Base-by-base conservation (phyloP, 83 land plant genomes). In the Picea mariana region DNA sequence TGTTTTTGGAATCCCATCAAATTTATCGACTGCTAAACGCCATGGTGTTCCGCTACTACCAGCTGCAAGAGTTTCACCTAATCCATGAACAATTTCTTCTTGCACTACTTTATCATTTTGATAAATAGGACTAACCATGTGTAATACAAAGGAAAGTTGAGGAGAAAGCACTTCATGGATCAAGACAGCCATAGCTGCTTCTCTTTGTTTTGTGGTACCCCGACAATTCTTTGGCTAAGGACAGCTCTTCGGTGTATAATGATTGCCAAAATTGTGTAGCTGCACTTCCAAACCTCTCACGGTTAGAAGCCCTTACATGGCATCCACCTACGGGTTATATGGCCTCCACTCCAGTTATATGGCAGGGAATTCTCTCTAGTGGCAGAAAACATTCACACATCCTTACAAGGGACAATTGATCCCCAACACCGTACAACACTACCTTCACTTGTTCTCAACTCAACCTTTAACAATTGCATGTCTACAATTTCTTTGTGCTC, bases 11-110 rank as follows among this genome's bases (percentile, higher is more conserved):
- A 31, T 69, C 40, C 94, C 99, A 84, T 92, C 94, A 83, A 90
- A 90, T 84, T 97, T 95, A 75, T 89, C 89, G 44, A 78, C 84
- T 2, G 92, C 85, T 3, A 97, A 79, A 58, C 95, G 90, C 98
- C 99, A 97, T 2, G 99, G 95, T 0, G 95, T 90, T 65, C 99
- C 99, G 23, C 98, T 79, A 9, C 96, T 95, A 12, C 98, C 95
- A 26, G 98, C 92, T 9, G 99, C 95, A 23, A 97, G 90, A 2
- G 98, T 97, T 81, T 97, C 99, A 23, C 98, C 99, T 47, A 97
- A 88, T 0, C 99, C 99, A 8, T 92, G 85, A 11, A 98, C 98
- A 67, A 97, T 83, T 87, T 97, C 98, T 21, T 95, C 99, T 78
- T 90, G 95, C 59, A 97, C 92, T 9, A 86, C 73, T 24, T 83